phyloP scores from a whole-genome alignment of 225 moss, liverwort and hornwort genomes.

The Neckera pumila region DNA sequence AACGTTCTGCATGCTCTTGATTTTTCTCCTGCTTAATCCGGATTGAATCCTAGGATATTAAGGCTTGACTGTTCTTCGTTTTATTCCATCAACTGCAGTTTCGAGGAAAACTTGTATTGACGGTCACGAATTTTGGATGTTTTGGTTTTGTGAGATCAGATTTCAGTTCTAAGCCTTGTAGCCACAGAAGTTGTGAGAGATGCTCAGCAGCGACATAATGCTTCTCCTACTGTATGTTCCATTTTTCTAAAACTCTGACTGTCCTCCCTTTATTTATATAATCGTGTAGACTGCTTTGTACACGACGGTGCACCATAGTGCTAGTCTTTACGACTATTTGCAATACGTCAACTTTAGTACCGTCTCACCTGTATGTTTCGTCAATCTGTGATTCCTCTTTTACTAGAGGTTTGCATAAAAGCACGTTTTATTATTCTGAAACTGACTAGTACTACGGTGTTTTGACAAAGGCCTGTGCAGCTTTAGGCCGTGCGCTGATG shows the following conservation, averaged over 20 bases:
- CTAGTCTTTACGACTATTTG: neutral
- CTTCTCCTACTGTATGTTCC: conserved; percentile 69
- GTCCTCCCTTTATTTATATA: neutral
- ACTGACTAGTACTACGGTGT: conserved; percentile 4
- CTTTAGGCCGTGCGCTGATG: conserved; percentile 84
- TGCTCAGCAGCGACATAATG: conserved; percentile 78
- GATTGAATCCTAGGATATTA: neutral
- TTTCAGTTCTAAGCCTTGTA: conserved; percentile 76
- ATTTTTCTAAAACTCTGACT: neutral
- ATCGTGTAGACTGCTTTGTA: neutral
- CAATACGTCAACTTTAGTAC: neutral
- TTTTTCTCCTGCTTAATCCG: neutral
- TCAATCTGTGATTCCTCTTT: neutral
- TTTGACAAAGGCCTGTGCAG: conserved; percentile 81
- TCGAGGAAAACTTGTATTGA: neutral
- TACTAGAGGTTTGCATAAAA: neutral
- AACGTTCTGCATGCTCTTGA: neutral
- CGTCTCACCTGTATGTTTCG: neutral
- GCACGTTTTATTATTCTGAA: neutral
- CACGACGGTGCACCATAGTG: neutral
- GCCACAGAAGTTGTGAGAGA: conserved; percentile 90
- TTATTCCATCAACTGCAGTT: neutral
- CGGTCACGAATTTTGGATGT: neutral
- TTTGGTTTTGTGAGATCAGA: conserved; percentile 28
- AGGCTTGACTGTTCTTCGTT: neutral